Conservation (phyloP, 2,329 filamentous ascomycete genomes). For the Macrophomina tecta region DNA sequence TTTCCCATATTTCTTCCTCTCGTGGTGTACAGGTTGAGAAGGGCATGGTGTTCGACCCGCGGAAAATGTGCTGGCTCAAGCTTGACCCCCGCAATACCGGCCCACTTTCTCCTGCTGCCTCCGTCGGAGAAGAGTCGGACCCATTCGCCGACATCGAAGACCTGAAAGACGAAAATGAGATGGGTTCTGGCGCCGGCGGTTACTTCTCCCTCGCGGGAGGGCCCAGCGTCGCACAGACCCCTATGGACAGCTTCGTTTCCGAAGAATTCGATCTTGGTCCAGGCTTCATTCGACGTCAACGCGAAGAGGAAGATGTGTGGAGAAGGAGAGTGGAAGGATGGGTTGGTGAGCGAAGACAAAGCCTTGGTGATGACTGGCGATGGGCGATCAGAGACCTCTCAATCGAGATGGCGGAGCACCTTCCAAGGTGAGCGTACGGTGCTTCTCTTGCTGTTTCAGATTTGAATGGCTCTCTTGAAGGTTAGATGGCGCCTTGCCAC, state of each 20-base stretch:
- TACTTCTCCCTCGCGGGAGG: conserved; percentile 7
- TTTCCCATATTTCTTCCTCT: conserved; percentile 81
- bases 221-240: conserved; percentile 9
- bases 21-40: conserved; percentile 92
- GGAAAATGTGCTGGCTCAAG: conserved; percentile 98
- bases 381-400: conserved; percentile 26
- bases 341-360: conserved; percentile 57
- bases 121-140: conserved; percentile 85
- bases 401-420: conserved; percentile 23
- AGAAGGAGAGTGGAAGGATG: conserved; percentile 85
- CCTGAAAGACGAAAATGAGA: conserved; percentile 69
- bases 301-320: conserved; percentile 93
- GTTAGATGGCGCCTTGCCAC: neutral
- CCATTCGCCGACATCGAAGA: conserved; percentile 96
- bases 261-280: conserved; percentile 98
- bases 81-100: conserved; percentile 50
- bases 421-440: neutral
- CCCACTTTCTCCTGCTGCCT: conserved; percentile 58
- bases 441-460: neutral
- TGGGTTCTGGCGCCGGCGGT: conserved; percentile 29
- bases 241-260: conserved; percentile 62
- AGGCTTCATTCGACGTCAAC: conserved; percentile 86
- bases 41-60: conserved; percentile 98
- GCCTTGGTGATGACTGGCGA: conserved; percentile 21
- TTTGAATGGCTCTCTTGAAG: neutral